phyloP scores from a whole-genome alignment of 2,329 filamentous ascomycete species.

The Blastomyces silverae region DNA sequence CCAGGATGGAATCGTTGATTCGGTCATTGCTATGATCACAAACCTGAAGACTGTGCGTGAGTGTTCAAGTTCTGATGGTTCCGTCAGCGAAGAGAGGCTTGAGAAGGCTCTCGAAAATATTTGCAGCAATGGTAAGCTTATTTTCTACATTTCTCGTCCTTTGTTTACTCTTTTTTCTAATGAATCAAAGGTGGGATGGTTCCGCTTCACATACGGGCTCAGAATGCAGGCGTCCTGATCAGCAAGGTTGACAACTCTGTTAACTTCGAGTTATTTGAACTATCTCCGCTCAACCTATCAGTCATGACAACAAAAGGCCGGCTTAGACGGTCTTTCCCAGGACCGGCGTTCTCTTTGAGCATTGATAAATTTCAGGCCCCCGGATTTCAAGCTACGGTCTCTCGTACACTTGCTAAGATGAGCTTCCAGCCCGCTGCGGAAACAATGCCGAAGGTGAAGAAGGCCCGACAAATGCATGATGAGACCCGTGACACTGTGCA shows the following conservation, averaged over 20 bases:
- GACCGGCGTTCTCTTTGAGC: slow-evolving; percentile 32
- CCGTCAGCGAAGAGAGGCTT: slow-evolving; percentile 8
- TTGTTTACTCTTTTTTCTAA: not conserved
- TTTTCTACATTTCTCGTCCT: not conserved
- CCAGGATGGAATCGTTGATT: slow-evolving; percentile 8
- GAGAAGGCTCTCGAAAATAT: slow-evolving; percentile 13
- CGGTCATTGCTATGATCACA: slow-evolving; percentile 19
- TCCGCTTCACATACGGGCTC: slow-evolving; percentile 39
- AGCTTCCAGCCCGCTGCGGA: slow-evolving; percentile 32
- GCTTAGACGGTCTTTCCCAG: slow-evolving; percentile 44
- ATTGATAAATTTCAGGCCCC: slow-evolving; percentile 22
- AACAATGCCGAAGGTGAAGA: slow-evolving; percentile 34
- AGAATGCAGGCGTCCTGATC: slow-evolving; percentile 46
- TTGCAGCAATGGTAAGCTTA: slow-evolving; percentile 15
- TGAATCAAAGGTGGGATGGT: slow-evolving; percentile 26
- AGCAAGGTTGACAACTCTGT: slow-evolving; percentile 21
- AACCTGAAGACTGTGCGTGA: slow-evolving; percentile 15
- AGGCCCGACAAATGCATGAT: slow-evolving; percentile 32
- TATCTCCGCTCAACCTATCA: slow-evolving; percentile 37
- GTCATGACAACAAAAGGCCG: slow-evolving; percentile 38
- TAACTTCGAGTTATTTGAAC: slow-evolving; percentile 43
- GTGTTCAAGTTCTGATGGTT: slow-evolving; percentile 12
- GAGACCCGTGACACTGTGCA: slow-evolving; percentile 47
- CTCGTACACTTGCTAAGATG: slow-evolving; percentile 33
- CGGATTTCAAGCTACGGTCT: slow-evolving; percentile 27